Evolutionary conservation across 2,329 filamentous ascomycete genomes (phyloP).

Genomic region (Neopestalotiopsis sp.): DNA sequence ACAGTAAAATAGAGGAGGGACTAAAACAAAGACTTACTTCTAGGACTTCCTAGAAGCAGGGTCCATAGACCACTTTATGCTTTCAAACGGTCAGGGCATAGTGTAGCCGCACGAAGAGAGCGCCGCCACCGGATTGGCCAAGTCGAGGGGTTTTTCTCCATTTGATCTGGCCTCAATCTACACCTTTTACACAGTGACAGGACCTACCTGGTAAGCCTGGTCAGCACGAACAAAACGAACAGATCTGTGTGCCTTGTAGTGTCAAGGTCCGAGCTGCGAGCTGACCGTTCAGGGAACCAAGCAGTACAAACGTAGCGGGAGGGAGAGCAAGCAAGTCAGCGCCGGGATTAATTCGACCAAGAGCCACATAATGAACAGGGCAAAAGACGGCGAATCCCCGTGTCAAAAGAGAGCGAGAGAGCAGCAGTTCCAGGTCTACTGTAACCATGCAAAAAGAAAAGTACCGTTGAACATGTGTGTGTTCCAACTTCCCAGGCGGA

Average conservation of each 20-base stretch:
- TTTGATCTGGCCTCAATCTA: background rate
- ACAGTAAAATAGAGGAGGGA: background rate
- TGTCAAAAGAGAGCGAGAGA: background rate
- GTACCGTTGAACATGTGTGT: background rate
- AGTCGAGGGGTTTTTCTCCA: background rate
- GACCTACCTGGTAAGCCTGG: background rate
- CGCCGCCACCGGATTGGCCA: constrained; percentile 6
- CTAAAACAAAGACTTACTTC: background rate
- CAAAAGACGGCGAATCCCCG: background rate
- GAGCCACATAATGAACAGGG: background rate
- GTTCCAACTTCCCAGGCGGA: background rate
- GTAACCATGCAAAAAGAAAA: background rate
- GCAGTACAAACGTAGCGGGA: background rate
- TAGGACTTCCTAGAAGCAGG: constrained; percentile 2
- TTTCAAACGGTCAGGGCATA: background rate
- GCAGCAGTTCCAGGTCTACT: background rate
- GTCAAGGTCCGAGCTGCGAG: background rate
- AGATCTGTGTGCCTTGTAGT: constrained; percentile 11
- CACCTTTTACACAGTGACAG: too few relatives aligned
- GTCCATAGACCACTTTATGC: background rate
- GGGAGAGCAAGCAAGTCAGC: background rate
- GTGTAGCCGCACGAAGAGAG: background rate
- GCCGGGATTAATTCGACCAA: background rate
- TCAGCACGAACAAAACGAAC: background rate
- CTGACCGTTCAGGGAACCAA: background rate